phyloP scores from a whole-genome alignment of 208 protist genomes.

The Strigomonas culicis region DNA sequence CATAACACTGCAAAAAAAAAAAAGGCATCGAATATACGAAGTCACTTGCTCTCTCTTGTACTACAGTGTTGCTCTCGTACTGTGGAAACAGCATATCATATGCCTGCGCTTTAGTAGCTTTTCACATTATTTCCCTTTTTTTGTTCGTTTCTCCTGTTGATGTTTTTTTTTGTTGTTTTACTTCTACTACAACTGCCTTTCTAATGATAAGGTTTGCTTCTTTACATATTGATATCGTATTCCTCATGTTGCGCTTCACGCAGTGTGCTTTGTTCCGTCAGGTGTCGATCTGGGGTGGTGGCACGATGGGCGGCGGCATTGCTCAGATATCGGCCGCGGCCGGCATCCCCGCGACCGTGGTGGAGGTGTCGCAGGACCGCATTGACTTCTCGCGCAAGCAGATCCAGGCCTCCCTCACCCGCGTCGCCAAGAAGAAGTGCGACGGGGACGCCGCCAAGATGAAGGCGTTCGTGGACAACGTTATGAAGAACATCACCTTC shows the following conservation, averaged over 20 bases:
- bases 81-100: no score
- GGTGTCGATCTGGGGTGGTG: conserved; percentile 54
- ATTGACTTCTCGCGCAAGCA: conserved; percentile 38
- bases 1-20: no score
- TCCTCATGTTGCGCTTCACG: conserved; percentile 24
- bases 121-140: no score
- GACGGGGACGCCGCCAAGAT: conserved; percentile 35
- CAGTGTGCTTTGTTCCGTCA: conserved; percentile 4
- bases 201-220: neutral
- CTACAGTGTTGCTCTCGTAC: no score
- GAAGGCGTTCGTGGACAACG: conserved; percentile 36
- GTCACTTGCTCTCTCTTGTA: no score
- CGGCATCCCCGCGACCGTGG: conserved; percentile 46
- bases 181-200: neutral
- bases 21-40: no score
- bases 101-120: no score
- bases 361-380: conserved; percentile 55
- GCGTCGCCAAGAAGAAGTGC: conserved; percentile 62
- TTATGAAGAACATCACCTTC: conserved; percentile 48
- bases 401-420: conserved; percentile 46
- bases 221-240: no score
- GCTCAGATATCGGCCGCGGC: conserved; percentile 53
- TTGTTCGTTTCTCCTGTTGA: no score
- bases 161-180: neutral
- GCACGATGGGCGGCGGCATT: conserved; percentile 76